Conservation (phyloP, 139 green algal species). For the Chlamydomonas schloesseri region DNA sequence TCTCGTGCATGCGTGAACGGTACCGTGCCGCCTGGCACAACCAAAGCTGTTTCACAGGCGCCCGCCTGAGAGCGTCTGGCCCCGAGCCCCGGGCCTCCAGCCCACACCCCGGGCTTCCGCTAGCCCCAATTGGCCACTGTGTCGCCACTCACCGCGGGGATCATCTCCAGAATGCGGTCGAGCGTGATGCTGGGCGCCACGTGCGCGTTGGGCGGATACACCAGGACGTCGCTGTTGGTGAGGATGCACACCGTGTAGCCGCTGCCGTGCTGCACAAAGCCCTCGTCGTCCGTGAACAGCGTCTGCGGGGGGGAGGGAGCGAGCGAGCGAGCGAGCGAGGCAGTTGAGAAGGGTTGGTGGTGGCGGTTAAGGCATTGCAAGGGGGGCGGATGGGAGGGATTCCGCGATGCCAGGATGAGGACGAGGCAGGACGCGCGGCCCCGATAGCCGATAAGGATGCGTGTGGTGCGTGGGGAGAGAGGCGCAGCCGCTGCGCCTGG, state of each 20-base stretch:
- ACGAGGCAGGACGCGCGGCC: too few relatives aligned
- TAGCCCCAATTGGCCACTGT: too few relatives aligned
- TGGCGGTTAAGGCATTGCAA: background rate
- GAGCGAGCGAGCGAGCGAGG: too few relatives aligned
- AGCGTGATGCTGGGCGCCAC: conserved; percentile 69
- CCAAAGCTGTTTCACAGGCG: too few relatives aligned
- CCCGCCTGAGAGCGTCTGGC: too few relatives aligned
- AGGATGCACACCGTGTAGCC: conserved; percentile 82
- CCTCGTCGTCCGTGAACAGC: conserved; percentile 82
- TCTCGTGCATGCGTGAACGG: too few relatives aligned
- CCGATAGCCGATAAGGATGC: too few relatives aligned
- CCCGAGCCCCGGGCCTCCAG: too few relatives aligned
- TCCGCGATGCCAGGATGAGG: too few relatives aligned
- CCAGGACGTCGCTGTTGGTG: conserved; percentile 74
- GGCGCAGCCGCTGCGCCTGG: background rate
- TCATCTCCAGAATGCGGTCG: conserved; percentile 73
- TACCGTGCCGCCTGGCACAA: too few relatives aligned
- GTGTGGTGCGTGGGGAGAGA: background rate
- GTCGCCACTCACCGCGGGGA: conserved; percentile 64
- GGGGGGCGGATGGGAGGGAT: too few relatives aligned
- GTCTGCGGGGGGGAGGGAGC: conserved; percentile 63
- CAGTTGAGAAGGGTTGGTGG: background rate
- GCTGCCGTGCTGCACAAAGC: conserved; percentile 74
- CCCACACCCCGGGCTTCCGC: too few relatives aligned
- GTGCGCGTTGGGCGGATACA: conserved; percentile 63